Percentiles rank a stretch among this genome's conserved stretches.
These are phyloP conservation scores for Malus orientalis DNA, from an alignment of 306 rosid species.

Conservation along the genomic window DNA sequence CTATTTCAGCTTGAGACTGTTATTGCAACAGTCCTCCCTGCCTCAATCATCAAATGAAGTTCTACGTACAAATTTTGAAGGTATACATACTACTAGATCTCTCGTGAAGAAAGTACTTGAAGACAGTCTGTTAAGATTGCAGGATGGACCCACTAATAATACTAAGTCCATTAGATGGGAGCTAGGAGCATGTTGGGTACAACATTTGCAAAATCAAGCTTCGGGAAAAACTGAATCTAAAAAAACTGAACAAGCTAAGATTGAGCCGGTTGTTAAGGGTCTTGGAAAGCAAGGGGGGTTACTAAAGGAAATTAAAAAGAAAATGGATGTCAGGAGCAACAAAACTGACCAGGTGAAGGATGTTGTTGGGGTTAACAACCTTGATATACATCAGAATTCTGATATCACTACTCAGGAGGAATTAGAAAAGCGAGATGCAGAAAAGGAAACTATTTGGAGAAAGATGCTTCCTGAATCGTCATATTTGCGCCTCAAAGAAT, in stretches of 20 bases:
- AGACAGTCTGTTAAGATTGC: constrained; percentile 66
- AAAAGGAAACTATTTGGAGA: constrained; percentile 72
- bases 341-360: constrained; percentile 64
- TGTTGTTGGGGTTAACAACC: constrained; percentile 24
- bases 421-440: constrained; percentile 51
- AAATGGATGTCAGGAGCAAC: constrained; percentile 48
- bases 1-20: constrained; percentile 67
- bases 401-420: constrained; percentile 49
- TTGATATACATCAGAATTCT: constrained; percentile 32
- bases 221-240: constrained; percentile 71
- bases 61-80: constrained; percentile 53
- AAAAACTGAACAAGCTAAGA: constrained; percentile 62
- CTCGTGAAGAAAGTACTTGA: constrained; percentile 64
- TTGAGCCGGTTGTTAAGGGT: constrained; percentile 85
- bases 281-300: constrained; percentile 97
- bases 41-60: constrained; percentile 42
- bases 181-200: constrained; percentile 98
- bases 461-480: constrained; percentile 75
- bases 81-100: constrained; percentile 36
- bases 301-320: constrained; percentile 85
- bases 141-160: constrained; percentile 47
- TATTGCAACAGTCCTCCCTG: constrained; percentile 62
- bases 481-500: constrained; percentile 79
- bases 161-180: constrained; percentile 90
- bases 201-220: constrained; percentile 83